Conservation (phyloP, 768 basidiomycete species). For the Russula dissimulans region DNA sequence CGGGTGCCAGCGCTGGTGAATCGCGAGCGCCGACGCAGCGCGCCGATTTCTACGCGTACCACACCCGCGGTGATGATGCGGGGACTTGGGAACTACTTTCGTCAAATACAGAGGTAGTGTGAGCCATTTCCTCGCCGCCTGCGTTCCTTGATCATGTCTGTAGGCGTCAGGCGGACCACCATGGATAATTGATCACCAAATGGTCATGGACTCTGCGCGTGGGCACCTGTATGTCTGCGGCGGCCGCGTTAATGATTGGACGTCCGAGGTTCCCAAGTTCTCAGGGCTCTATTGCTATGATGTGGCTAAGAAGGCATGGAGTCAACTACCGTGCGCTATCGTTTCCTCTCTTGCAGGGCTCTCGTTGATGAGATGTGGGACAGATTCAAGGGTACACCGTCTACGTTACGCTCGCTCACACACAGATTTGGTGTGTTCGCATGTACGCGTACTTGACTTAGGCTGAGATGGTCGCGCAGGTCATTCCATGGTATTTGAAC, state of each 20-base stretch:
- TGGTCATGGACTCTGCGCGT: slow-evolving; percentile 62
- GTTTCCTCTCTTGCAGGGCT: neutral
- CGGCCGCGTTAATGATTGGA: slow-evolving; percentile 60
- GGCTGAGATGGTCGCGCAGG: slow-evolving; percentile 30
- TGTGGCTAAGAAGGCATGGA: slow-evolving; percentile 58
- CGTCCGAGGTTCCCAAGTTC: slow-evolving; percentile 51
- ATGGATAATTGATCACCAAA: slow-evolving; percentile 71
- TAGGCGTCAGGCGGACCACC: slow-evolving; percentile 63
- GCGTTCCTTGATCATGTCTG: neutral
- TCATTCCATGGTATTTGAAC: slow-evolving; percentile 76
- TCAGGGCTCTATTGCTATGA: slow-evolving; percentile 70
- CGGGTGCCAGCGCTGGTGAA: neutral
- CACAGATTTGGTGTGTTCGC: slow-evolving; percentile 47
- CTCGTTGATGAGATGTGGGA: neutral
- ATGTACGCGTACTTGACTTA: neutral
- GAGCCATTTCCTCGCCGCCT: neutral
- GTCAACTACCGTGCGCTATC: slow-evolving; percentile 48
- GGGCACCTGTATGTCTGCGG: slow-evolving; percentile 73
- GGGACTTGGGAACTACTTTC: slow-evolving; percentile 70
- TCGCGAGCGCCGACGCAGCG: slow-evolving; percentile 25
- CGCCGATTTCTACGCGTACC: slow-evolving; percentile 73
- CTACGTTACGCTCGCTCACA: slow-evolving; percentile 38
- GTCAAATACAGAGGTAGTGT: slow-evolving; percentile 57
- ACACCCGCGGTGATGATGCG: slow-evolving; percentile 47
- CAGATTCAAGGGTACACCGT: slow-evolving; percentile 22